Base-by-base conservation (phyloP, 2,329 filamentous ascomycete species). In the Xylariales sp. region DNA sequence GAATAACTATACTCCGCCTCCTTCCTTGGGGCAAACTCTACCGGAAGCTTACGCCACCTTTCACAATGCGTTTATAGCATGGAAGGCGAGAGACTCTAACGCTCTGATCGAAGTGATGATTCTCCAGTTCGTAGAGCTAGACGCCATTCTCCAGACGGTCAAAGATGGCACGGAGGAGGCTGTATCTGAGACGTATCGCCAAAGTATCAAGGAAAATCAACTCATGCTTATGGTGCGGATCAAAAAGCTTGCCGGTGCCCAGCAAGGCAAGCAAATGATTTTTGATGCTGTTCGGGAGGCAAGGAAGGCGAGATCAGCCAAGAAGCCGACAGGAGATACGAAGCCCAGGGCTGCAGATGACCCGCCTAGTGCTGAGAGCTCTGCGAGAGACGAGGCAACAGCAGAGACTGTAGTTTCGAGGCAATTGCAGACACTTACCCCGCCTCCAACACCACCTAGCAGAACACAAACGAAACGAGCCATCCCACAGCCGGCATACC, bases 31-130 rank as follows among this genome's bases (percentile, higher is more conserved):
- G 20, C 74, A 79, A 37, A 72, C 74, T 2, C 67, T 93, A 14
- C 75, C 82, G 0, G 76, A 88, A 49, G 72, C 78, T 1, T 88
- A 90, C 53, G 77, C 83, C 21, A 76, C 81, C 0, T 93, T 88
- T 49, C 78, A 83, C 50, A 83, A 85, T 37, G 85, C 85, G 1
- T 90, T 93, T 53, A 85, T 87, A 43, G 81, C 85, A 4, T 93
- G 87, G 87, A 88, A 90, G 60, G 82, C 86, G 2, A 77, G 85
- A 37, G 87, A 91, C 55, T 87, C 85, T 0, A 81, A 81, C 38
- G 81, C 85, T 0, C 67, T 93, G 5, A 79, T 91, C 37, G 84
- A 90, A 51, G 83, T 88, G 39, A 90, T 93, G 86, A 72, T 91
- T n/a, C 75, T 87, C 52, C 85, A 88, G 47, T 90, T 91, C 58